These are phyloP conservation scores for Zymoseptoria ardabiliae DNA, from an alignment of 2,329 filamentous ascomycete genomes.

Conservation along the genomic window DNA sequence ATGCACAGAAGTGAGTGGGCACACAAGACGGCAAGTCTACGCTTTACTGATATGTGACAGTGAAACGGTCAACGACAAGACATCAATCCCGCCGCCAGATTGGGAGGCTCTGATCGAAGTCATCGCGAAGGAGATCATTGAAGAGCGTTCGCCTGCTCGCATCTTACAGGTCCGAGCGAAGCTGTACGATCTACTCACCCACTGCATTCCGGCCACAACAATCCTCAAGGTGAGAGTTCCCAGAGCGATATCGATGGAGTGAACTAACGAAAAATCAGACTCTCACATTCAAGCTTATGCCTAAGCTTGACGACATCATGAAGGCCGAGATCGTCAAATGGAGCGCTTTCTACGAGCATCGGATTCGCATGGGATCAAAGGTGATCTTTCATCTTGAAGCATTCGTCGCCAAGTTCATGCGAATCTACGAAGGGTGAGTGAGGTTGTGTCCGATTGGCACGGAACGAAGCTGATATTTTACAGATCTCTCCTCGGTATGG, in stretches of 20 bases:
- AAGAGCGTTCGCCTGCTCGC: conserved; percentile 81
- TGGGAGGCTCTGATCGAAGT: conserved; percentile 90
- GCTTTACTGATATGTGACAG: conserved; percentile 41
- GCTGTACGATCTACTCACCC: conserved; percentile 93
- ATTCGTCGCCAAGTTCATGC: conserved; percentile 98
- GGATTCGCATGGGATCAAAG: conserved; percentile 80
- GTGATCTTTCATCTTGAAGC: conserved; percentile 97
- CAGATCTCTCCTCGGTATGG: conserved; percentile 69
- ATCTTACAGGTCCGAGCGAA: conserved; percentile 85
- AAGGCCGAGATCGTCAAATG: conserved; percentile 91
- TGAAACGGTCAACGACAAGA: conserved; percentile 81
- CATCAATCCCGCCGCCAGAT: conserved; percentile 86
- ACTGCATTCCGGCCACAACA: conserved; percentile 92
- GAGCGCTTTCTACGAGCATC: conserved; percentile 95
- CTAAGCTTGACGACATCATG: conserved; percentile 76
- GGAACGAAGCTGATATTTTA: conserved; percentile 8
- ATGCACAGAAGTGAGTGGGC: conserved; percentile 79
- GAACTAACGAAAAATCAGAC: conserved; percentile 42
- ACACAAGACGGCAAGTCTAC: background rate
- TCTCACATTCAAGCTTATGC: conserved; percentile 85
- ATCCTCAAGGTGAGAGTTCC: conserved; percentile 62
- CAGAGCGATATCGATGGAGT: background rate
- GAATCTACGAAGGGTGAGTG: conserved; percentile 78
- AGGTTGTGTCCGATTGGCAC: background rate
- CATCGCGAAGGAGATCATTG: conserved; percentile 87